Conservation (phyloP, 306 rosid species). For the Alnus glutinosa region DNA sequence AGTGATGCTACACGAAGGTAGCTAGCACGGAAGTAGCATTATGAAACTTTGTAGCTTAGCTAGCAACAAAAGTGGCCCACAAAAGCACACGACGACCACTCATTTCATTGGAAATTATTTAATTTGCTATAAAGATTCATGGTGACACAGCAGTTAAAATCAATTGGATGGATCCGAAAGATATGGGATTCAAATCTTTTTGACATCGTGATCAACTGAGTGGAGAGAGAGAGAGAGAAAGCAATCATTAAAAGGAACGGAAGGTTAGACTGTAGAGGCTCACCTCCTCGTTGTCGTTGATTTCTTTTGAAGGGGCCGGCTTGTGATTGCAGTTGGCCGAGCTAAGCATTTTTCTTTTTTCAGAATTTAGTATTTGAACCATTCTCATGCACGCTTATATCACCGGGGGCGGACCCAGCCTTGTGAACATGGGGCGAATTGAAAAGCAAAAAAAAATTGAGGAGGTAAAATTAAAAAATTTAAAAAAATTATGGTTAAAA, state of each 20-base stretch:
- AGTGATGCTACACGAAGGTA: not conserved
- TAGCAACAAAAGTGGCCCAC: slow-evolving; percentile 9
- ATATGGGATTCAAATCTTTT: not conserved
- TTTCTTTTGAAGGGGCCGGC: too few species aligned
- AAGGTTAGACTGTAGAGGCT: not conserved
- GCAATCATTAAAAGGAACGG: not conserved
- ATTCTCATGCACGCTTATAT: too few species aligned
- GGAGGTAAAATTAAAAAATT: too few species aligned
- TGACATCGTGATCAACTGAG: not conserved
- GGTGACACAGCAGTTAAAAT: not conserved
- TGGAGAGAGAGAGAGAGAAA: not conserved
- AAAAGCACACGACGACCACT: not conserved
- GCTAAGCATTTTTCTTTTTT: too few species aligned
- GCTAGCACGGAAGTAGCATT: not conserved
- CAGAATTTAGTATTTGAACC: too few species aligned
- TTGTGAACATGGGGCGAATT: too few species aligned
- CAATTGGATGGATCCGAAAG: not conserved
- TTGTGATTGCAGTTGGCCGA: too few species aligned
- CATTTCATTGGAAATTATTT: not conserved
- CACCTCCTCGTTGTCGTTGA: not conserved
- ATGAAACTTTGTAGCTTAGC: not conserved
- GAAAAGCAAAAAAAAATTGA: too few species aligned
- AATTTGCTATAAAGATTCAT: not conserved
- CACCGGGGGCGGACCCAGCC: too few species aligned
- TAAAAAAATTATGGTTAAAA: too few species aligned